Base-by-base conservation (phyloP, 495 filamentous ascomycete genomes). In the Evernia prunastri region DNA sequence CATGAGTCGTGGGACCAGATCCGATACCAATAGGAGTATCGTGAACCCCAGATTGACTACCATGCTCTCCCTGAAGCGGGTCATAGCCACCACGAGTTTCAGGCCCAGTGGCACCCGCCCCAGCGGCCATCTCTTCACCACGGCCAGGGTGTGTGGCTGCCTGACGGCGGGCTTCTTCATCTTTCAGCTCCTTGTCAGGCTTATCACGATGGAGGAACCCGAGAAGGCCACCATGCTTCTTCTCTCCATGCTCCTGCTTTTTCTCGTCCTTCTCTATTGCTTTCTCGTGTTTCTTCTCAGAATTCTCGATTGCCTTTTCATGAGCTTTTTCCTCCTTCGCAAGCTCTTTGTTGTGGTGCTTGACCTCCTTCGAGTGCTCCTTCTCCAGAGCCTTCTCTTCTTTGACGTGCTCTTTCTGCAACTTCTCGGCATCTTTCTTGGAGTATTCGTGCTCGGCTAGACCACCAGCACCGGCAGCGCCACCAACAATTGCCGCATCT, bases 401-500 rank as follows among this genome's bases (percentile, higher is more conserved):
- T 57, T 61, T 67, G 15, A 56, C 33, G 29, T 69, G 61, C 29
- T 70, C 61, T 45, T 66, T 67, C 20, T 56, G 59, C 17, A 60
- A 33, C 36, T 59, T 54, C 51, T 69, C 64, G 25, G 68, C 42
- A 6, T 72, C 62, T 39, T 68, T 67, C 20, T 69, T 60, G 11
- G 66, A 56, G 25, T 66, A n/a, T 58, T 71, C 66, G 27, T 68
- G 54, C 23, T 39, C 56, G 20, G 58, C 59, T 40, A 68, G 27
- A 51, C 35, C 51, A 43, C 58, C 42, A 2, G 59, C 63, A 45
- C 63, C 49, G 29, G 56, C 67, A 58, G 70, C 71, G 58, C 65
- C 71, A n/a, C 68, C 71, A 40, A 56, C 65, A 36, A 72, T 57
- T 23, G 71, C 69, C n/a, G 57, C 65, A 47, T 72, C 63, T 40